Evolutionary conservation across 257 asterid species (phyloP).

Genomic region (Solanum paucissectum): DNA sequence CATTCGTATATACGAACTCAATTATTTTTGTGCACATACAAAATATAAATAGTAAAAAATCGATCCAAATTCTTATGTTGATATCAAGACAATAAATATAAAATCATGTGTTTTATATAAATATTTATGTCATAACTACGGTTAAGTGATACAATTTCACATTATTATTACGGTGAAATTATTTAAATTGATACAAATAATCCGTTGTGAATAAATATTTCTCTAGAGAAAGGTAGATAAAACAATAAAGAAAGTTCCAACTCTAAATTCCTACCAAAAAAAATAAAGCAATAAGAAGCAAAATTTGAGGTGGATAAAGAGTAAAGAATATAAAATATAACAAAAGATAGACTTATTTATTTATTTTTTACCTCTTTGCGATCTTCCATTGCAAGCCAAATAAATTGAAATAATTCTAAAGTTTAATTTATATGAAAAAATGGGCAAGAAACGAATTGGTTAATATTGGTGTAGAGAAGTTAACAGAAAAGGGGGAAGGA

Average conservation of each 20-base stretch:
- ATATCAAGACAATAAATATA: not conserved
- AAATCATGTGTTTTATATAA: not conserved
- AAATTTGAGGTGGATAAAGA: not conserved
- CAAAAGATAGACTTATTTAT: not conserved
- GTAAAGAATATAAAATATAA: not conserved
- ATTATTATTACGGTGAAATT: not conserved
- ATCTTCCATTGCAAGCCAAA: slow-evolving; percentile 7
- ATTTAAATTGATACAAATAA: not conserved
- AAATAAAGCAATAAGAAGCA: not conserved
- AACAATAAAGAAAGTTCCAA: not conserved
- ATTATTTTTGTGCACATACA: not conserved
- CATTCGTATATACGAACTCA: accelerated
- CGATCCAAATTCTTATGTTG: not conserved
- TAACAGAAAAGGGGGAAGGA: not conserved
- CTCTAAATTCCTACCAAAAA: not conserved
- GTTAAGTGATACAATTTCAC: not conserved
- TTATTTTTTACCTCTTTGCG: slow-evolving; percentile 14
- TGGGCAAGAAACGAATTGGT: not conserved
- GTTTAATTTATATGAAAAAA: not conserved
- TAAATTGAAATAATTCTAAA: not conserved
- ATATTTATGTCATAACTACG: not conserved
- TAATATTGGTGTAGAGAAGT: not conserved
- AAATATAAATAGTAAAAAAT: not conserved
- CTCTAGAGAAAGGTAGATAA: not conserved
- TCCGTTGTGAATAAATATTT: not conserved